These are phyloP conservation scores for Prunus persica DNA, from an alignment of 306 rosid genomes.

Conservation along the genomic window Prunus_persica_NCBIv2 NC_034009.1:28423501-28424000, in stretches of 20 bases:
- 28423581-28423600: not conserved
- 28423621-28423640: not conserved
- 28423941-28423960: constrained; percentile 1
- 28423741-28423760: not conserved
- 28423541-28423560: not conserved
- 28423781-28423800: not conserved
- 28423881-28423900: not conserved
- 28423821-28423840: not conserved
- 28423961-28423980: constrained; percentile 24
- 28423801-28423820: too few species aligned
- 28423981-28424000: not conserved
- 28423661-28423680: not conserved
- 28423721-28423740: too few species aligned
- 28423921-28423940: not conserved
- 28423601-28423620: not conserved
- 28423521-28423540: not conserved
- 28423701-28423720: too few species aligned
- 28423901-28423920: constrained; percentile 6
- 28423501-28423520: not conserved
- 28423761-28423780: not conserved
- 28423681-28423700: too few species aligned
- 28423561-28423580: not conserved
- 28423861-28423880: not conserved
- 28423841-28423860: not conserved
- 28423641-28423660: not conserved